phyloP scores from a whole-genome alignment of 331 rosid species.

The Pyrus hybrid region DNA sequence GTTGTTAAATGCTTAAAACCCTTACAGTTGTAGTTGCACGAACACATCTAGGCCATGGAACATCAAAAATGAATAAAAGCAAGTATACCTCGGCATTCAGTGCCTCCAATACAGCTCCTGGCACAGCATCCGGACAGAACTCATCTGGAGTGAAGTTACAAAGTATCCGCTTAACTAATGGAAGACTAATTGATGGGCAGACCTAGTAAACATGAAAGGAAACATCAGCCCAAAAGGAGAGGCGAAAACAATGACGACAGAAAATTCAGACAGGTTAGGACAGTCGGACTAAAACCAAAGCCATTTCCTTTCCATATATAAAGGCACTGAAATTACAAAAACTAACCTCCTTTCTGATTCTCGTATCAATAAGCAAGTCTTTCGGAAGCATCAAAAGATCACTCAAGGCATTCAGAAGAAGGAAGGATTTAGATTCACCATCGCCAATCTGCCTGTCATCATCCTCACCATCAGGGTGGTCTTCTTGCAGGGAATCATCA shows the following conservation, averaged over 20 bases:
- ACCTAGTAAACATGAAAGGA: conserved; percentile 38
- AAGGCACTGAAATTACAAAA: conserved; percentile 7
- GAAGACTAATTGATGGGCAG: conserved; percentile 73
- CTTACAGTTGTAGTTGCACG: background rate
- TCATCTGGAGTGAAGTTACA: conserved; percentile 99
- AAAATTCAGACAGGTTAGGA: background rate
- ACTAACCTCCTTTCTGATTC: conserved; percentile 71
- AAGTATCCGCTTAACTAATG: conserved; percentile 67
- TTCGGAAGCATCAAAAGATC: conserved; percentile 99
- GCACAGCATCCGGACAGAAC: conserved; percentile 92
- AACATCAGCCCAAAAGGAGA: background rate
- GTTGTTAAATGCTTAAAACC: background rate
- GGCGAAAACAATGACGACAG: background rate
- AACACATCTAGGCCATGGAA: background rate
- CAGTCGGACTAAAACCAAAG: background rate
- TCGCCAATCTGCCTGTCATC: conserved; percentile 21
- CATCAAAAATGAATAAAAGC: background rate
- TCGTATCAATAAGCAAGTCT: conserved; percentile 80
- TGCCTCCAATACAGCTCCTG: conserved; percentile 80
- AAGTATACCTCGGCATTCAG: conserved; percentile 72
- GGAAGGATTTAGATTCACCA: conserved; percentile 43
- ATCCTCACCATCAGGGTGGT: conserved; percentile 28
- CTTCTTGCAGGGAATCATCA: conserved; percentile 40
- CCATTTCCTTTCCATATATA: background rate
- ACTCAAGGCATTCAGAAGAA: conserved; percentile 74